These are phyloP conservation scores for Lactifluus pinguis DNA, from an alignment of 768 basidiomycete genomes.

Conservation along the genomic window DNA sequence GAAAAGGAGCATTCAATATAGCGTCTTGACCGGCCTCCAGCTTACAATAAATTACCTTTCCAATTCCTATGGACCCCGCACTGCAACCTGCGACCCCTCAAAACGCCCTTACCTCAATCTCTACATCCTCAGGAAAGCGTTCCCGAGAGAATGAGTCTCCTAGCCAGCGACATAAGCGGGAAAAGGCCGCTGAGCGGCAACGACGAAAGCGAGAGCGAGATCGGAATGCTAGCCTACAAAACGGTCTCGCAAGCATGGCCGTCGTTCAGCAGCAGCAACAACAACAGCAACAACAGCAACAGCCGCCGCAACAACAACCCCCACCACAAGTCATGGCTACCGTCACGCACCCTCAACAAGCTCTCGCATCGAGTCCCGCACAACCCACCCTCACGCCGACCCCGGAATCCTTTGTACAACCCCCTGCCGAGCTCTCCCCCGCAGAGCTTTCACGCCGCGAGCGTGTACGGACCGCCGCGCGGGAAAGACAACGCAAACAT, in stretches of 20 bases:
- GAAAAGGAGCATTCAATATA: constrained; percentile 5
- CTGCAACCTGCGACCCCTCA: constrained; percentile 19
- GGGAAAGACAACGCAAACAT: constrained; percentile 79
- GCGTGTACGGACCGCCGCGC: constrained; percentile 62
- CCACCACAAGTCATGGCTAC: constrained; percentile 5
- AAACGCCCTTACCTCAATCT: constrained; percentile 13
- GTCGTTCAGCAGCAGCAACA: constrained; percentile 22
- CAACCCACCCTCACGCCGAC: not conserved
- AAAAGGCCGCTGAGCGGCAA: constrained; percentile 82
- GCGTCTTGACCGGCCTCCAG: not conserved
- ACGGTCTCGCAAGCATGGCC: constrained; percentile 21
- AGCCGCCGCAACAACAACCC: constrained; percentile 20
- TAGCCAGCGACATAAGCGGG: constrained; percentile 64
- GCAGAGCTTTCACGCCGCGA: constrained; percentile 65
- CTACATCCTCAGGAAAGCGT: constrained; percentile 39
- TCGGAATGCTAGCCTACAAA: constrained; percentile 31
- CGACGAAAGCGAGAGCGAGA: constrained; percentile 73
- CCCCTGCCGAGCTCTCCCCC: constrained; percentile 36
- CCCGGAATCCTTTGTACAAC: constrained; percentile 33
- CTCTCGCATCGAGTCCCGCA: constrained; percentile 7
- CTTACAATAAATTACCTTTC: constrained; percentile 9
- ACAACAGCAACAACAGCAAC: constrained; percentile 20
- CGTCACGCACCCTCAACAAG: constrained; percentile 14
- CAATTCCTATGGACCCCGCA: constrained; percentile 13
- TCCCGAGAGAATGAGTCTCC: constrained; percentile 67